Evolutionary conservation across 495 filamentous ascomycete species (phyloP).

Genomic region (Neurospora intermedia): DNA sequence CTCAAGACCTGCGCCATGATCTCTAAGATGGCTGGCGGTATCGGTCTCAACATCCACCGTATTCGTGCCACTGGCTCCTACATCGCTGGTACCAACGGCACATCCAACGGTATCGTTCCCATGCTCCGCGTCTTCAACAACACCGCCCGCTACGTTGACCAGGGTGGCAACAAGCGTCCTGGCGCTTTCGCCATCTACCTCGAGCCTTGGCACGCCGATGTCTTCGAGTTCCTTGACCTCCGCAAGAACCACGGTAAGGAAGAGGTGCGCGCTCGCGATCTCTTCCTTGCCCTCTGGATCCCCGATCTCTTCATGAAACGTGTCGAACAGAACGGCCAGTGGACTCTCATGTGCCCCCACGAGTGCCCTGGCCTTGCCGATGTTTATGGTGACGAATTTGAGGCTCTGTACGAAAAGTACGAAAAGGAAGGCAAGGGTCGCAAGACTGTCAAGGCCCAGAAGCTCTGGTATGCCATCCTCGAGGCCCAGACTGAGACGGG

Average conservation of each 20-base stretch:
- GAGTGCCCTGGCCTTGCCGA: constrained; percentile 92
- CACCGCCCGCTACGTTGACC: constrained; percentile 95
- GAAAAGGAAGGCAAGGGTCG: constrained; percentile 83
- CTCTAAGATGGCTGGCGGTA: constrained; percentile 96
- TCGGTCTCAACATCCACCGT: constrained; percentile 88
- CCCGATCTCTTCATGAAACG: constrained; percentile 99
- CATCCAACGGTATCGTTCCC: constrained; percentile 92
- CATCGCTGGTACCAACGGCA: constrained; percentile 94
- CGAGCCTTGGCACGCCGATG: constrained; percentile 98
- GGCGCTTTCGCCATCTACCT: constrained; percentile 98
- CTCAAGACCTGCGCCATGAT: constrained; percentile 99
- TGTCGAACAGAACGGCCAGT: constrained; percentile 87
- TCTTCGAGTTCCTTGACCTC: constrained; percentile 93
- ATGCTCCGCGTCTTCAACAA: constrained; percentile 99
- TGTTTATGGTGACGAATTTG: constrained; percentile 95
- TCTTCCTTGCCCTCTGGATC: constrained; percentile 97
- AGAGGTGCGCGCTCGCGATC: constrained; percentile 89
- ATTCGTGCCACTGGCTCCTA: constrained; percentile 96
- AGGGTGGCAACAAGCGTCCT: constrained; percentile 98
- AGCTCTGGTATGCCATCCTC: constrained; percentile 96
- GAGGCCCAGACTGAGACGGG: constrained; percentile 98
- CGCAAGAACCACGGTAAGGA: constrained; percentile 99
- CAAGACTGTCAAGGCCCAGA: constrained; percentile 89
- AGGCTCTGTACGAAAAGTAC: constrained; percentile 88
- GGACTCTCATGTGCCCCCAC: constrained; percentile 96